Conservation (phyloP, 164 flowering plant genomes). For the Sextonia rubra region DNA sequence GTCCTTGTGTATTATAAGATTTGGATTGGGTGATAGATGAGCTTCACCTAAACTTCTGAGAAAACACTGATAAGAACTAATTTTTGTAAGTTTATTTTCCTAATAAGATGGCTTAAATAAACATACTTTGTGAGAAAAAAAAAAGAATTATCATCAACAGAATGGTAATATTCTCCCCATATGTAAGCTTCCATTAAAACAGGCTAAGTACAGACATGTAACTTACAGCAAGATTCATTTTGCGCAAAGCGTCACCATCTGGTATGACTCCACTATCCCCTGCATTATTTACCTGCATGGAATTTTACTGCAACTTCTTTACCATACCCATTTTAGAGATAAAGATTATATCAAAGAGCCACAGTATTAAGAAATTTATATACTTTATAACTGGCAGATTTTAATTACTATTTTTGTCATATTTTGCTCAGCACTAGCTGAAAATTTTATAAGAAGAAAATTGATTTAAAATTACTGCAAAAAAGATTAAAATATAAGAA, state of each 20-base stretch:
- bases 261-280: constrained; percentile 42
- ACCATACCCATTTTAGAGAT: background rate
- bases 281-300: constrained; percentile 62
- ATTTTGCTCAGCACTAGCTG: background rate
- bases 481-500: background rate
- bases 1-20: too few relatives aligned
- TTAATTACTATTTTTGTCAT: too few relatives aligned
- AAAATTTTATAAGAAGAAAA: too few relatives aligned
- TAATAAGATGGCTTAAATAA: background rate
- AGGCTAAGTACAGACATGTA: background rate
- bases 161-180: background rate
- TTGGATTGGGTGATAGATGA: too few relatives aligned
- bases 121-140: background rate
- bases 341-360: too few relatives aligned
- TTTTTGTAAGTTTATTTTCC: too few relatives aligned
- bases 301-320: background rate
- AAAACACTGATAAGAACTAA: too few relatives aligned
- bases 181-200: background rate
- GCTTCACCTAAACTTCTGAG: too few relatives aligned
- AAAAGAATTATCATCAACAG: background rate
- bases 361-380: too few relatives aligned
- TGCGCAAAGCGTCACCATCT: constrained; percentile 42
- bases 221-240: constrained; percentile 30
- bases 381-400: too few relatives aligned
- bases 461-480: background rate